A percentile compares a stretch with the other conserved stretches of the same genome.
Evolutionary conservation across 345 rosid genomes (phyloP).

Genomic region (Salix arbutifolia): DNA sequence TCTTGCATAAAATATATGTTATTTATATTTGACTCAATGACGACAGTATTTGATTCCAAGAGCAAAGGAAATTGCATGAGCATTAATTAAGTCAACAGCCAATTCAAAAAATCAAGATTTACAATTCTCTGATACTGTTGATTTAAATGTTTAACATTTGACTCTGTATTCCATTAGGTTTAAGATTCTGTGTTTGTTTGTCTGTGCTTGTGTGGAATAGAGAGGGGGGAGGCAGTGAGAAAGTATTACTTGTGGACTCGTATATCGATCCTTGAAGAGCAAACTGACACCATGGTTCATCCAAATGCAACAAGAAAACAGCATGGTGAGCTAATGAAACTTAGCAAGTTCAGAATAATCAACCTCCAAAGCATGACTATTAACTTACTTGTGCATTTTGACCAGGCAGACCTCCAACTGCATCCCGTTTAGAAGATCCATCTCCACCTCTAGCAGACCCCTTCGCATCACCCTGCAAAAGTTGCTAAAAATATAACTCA

Average conservation of each 20-base stretch:
- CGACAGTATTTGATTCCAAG: background rate
- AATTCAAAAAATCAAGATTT: background rate
- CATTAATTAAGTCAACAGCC: background rate
- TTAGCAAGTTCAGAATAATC: background rate
- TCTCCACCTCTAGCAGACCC: conserved; percentile 70
- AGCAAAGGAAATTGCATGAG: background rate
- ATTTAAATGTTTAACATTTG: background rate
- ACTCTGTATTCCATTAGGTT: background rate
- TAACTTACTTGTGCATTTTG: conserved; percentile 50
- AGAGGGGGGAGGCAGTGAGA: conserved; percentile 14
- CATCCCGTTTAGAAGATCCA: conserved; percentile 51
- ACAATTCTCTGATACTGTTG: background rate
- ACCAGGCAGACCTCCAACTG: conserved; percentile 40
- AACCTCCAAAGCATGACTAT: conserved; percentile 1
- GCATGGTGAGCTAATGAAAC: conserved; percentile 4
- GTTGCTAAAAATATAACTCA: conserved; percentile 7
- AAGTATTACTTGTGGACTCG: conserved; percentile 35
- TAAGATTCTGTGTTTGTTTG: background rate
- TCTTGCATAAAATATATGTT: background rate
- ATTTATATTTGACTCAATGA: background rate
- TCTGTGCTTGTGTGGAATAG: background rate
- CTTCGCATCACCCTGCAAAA: conserved; percentile 60
- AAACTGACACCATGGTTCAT: conserved; percentile 28
- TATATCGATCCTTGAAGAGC: conserved; percentile 42
- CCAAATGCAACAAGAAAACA: conserved; percentile 10